Percentiles rank a stretch among this genome's conserved stretches.
phyloP scores from a whole-genome alignment of 805 yeast genomes.

The Candida chauliodis region DNA sequence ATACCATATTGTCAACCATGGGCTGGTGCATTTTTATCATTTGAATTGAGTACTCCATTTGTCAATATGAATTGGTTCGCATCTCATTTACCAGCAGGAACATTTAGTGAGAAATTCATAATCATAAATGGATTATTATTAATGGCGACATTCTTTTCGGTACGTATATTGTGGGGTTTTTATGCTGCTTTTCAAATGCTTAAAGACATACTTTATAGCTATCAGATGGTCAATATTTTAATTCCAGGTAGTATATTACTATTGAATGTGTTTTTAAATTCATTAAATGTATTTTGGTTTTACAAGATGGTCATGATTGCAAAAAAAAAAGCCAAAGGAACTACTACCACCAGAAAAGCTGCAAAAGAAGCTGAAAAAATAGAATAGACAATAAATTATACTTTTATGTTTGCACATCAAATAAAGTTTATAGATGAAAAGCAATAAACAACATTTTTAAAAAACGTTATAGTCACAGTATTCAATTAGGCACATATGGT shows the following conservation, averaged over 20 bases:
- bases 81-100: conserved; percentile 66
- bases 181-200: conserved; percentile 57
- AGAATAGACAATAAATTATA: conserved; percentile 7
- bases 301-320: conserved; percentile 78
- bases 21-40: conserved; percentile 77
- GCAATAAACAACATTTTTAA: no score
- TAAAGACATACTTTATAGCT: conserved; percentile 43
- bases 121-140: conserved; percentile 70
- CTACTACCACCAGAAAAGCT: conserved; percentile 12
- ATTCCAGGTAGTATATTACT: conserved; percentile 49
- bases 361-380: conserved; percentile 18
- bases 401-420: no score
- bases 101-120: conserved; percentile 52
- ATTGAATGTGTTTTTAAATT: conserved; percentile 61
- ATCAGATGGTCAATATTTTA: conserved; percentile 42
- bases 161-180: conserved; percentile 85
- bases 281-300: conserved; percentile 83
- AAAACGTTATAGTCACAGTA: no score
- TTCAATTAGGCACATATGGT: no score
- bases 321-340: conserved; percentile 38
- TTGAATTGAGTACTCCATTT: conserved; percentile 91
- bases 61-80: conserved; percentile 93
- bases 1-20: conserved; percentile 76
- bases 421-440: no score
- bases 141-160: conserved; percentile 66